phyloP scores from a whole-genome alignment of 495 filamentous ascomycete species.

The Margaritispora aquatica region DNA sequence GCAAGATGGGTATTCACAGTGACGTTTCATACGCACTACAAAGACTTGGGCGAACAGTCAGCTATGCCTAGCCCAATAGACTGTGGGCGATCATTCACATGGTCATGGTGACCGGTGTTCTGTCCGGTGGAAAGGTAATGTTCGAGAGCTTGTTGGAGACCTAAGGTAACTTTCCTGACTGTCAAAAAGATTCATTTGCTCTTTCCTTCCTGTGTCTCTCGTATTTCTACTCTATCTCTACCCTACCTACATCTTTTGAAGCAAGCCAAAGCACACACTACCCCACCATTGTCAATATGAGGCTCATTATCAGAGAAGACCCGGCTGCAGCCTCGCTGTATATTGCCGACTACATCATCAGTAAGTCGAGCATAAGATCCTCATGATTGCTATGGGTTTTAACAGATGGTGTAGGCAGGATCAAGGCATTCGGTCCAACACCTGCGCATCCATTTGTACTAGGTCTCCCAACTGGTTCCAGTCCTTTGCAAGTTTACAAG shows the following conservation, averaged over 20 bases:
- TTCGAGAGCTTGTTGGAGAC: background rate
- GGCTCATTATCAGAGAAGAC: conserved; percentile 77
- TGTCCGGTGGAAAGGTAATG: background rate
- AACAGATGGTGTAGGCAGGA: conserved; percentile 41
- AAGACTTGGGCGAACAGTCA: background rate
- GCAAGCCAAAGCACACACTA: background rate
- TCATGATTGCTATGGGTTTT: background rate
- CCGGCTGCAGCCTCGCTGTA: conserved; percentile 60
- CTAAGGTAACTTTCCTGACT: background rate
- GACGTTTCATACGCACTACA: conserved; percentile 21
- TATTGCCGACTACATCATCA: conserved; percentile 78
- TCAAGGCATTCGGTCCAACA: conserved; percentile 67
- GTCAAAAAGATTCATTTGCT: background rate
- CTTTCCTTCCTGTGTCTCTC: background rate
- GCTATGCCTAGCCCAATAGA: conserved; percentile 13
- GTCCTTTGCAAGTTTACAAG: conserved; percentile 72
- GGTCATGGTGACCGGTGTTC: background rate
- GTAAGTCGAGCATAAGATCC: conserved; percentile 32
- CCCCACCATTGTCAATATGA: conserved; percentile 43
- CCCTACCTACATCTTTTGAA: background rate
- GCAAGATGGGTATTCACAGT: conserved; percentile 17
- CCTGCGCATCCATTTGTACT: conserved; percentile 70
- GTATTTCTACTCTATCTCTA: background rate
- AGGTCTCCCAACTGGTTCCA: conserved; percentile 77
- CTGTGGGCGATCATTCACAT: conserved; percentile 13